These are phyloP conservation scores for Geopyxis carbonaria DNA, from an alignment of 495 filamentous ascomycete species.

Conservation along the genomic window DNA sequence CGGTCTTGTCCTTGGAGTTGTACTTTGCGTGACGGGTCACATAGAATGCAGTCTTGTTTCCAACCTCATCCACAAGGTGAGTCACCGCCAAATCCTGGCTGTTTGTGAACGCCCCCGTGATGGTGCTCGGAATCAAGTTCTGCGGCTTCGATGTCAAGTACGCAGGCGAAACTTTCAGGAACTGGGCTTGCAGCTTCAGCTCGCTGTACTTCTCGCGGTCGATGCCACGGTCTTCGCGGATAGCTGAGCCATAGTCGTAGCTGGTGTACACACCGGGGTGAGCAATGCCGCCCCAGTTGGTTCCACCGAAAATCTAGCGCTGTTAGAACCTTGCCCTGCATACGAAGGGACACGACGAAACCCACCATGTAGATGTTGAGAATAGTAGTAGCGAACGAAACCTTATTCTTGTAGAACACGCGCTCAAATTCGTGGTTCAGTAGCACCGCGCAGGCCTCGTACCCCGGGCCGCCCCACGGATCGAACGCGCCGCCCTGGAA, in stretches of 20 bases:
- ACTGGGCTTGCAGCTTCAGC: constrained; percentile 56
- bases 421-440: constrained; percentile 55
- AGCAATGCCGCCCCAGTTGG: constrained; percentile 73
- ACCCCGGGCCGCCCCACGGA: constrained; percentile 56
- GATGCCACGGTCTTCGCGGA: constrained; percentile 49
- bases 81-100: constrained; percentile 40
- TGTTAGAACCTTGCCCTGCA: constrained; percentile 20
- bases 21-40: constrained; percentile 49
- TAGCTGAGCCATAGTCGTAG: constrained; percentile 54
- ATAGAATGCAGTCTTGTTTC: constrained; percentile 43
- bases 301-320: constrained; percentile 47
- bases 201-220: constrained; percentile 63
- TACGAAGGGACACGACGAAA: not conserved
- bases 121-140: constrained; percentile 30
- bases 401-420: constrained; percentile 68
- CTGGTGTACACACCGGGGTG: constrained; percentile 55
- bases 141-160: constrained; percentile 36
- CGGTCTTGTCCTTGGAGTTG: constrained; percentile 34
- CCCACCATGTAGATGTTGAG: constrained; percentile 55
- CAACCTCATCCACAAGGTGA: constrained; percentile 30
- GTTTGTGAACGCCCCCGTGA: constrained; percentile 34
- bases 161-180: constrained; percentile 48
- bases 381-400: constrained; percentile 42
- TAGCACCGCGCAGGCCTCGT: constrained; percentile 43
- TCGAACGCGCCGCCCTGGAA: constrained; percentile 61